Conservation (phyloP, 1,284 basidiomycete genomes). For the Rhodotorula sp. region DNA sequence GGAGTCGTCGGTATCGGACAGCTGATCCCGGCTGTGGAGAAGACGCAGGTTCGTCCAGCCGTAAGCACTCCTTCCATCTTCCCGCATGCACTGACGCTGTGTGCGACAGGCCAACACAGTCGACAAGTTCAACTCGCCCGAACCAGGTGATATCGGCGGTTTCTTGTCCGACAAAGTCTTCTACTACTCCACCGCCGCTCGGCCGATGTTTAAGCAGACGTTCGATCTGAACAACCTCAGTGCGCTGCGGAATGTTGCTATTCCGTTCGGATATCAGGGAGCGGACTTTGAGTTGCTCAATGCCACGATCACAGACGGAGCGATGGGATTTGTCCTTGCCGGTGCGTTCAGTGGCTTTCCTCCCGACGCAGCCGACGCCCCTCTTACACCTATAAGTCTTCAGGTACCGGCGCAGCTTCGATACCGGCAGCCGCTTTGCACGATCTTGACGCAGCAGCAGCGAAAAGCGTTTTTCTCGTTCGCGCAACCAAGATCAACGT, state of each 20-base stretch:
- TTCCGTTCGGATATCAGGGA: slow-evolving; percentile 31
- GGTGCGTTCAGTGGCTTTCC: not conserved
- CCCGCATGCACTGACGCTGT: too few species aligned
- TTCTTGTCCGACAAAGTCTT: slow-evolving; percentile 43
- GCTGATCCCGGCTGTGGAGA: slow-evolving; percentile 38
- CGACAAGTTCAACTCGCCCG: slow-evolving; percentile 48
- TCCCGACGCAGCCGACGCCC: not conserved
- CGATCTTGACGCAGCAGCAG: slow-evolving; percentile 14
- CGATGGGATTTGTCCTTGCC: slow-evolving; percentile 45
- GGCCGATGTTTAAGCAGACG: slow-evolving; percentile 28
- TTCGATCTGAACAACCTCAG: slow-evolving; percentile 39
- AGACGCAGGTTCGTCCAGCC: not conserved
- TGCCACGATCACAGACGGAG: slow-evolving; percentile 41
- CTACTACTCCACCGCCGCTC: slow-evolving; percentile 40
- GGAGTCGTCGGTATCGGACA: slow-evolving; percentile 17
- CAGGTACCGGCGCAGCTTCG: slow-evolving; percentile 38
- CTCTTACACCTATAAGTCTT: not conserved
- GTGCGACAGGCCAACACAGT: slow-evolving; percentile 36
- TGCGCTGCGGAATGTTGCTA: slow-evolving; percentile 43
- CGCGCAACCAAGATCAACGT: slow-evolving; percentile 31
- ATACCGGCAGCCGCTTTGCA: slow-evolving; percentile 12
- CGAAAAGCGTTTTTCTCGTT: slow-evolving; percentile 27
- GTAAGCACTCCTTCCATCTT: too few species aligned
- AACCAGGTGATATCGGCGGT: slow-evolving; percentile 44
- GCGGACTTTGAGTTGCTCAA: slow-evolving; percentile 34